Evolutionary conservation across 2,329 filamentous ascomycete genomes (phyloP).

Genomic region (Niveomyces coronatus): DNA sequence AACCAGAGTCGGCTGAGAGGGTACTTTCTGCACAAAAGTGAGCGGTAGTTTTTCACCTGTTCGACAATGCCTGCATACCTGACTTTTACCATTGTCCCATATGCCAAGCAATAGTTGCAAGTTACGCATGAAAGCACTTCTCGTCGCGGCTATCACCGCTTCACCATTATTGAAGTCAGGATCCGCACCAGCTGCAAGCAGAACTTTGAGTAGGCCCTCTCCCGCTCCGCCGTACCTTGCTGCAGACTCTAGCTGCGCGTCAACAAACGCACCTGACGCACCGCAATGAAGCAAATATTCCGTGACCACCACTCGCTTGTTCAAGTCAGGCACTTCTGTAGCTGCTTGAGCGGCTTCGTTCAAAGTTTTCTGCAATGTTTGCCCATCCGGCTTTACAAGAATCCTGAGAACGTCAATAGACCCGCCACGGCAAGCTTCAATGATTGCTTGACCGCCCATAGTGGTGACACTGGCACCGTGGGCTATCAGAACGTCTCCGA

Average conservation of each 20-base stretch:
- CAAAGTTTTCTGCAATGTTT: constrained; percentile 32
- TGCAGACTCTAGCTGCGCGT: constrained; percentile 43
- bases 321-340: constrained; percentile 40
- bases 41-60: constrained; percentile 6
- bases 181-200: constrained; percentile 43
- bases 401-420: constrained; percentile 39
- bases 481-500: constrained; percentile 39
- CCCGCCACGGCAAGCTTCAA: constrained; percentile 43
- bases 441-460: constrained; percentile 41
- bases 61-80: constrained; percentile 23
- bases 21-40: constrained; percentile 27
- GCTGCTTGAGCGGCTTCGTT: constrained; percentile 45
- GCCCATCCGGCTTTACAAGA: constrained; percentile 32
- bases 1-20: constrained; percentile 36
- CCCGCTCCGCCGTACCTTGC: constrained; percentile 40
- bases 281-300: constrained; percentile 39
- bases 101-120: constrained; percentile 42
- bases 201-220: constrained; percentile 35
- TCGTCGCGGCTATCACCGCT: constrained; percentile 42
- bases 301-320: constrained; percentile 38
- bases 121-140: constrained; percentile 38
- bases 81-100: constrained; percentile 27
- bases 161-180: constrained; percentile 46
- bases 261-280: constrained; percentile 38
- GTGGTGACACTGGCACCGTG: constrained; percentile 42